These are phyloP conservation scores for Populus tremula DNA, from an alignment of 345 rosid genomes.

Conservation along the genomic window DNA sequence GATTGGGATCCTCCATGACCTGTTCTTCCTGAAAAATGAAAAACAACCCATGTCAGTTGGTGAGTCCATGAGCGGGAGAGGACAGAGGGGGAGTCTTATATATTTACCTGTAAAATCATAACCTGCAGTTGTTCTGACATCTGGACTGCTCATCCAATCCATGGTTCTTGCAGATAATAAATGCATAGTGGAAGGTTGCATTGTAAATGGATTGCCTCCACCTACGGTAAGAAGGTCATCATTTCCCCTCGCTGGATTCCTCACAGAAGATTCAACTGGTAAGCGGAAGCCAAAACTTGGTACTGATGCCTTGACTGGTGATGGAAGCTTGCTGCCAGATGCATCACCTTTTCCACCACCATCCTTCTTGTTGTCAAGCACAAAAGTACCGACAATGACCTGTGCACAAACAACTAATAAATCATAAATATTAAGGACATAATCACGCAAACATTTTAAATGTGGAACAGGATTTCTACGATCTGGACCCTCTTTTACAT, in stretches of 20 bases:
- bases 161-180: slow-evolving; percentile 35
- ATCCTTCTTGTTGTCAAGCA: slow-evolving; percentile 46
- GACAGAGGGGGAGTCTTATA: neutral
- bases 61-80: neutral
- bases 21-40: slow-evolving; percentile 44
- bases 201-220: slow-evolving; percentile 51
- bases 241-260: slow-evolving; percentile 43
- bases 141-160: slow-evolving; percentile 51
- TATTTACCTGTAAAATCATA: slow-evolving; percentile 56
- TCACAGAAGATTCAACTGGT: slow-evolving; percentile 44
- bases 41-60: slow-evolving; percentile 9
- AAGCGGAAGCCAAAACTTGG: slow-evolving; percentile 44
- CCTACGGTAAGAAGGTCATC: slow-evolving; percentile 40
- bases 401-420: slow-evolving; percentile 21
- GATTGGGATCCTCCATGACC: slow-evolving; percentile 48
- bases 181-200: slow-evolving; percentile 50
- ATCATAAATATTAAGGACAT: neutral
- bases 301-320: slow-evolving; percentile 45
- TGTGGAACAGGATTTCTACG: neutral
- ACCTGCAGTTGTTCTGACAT: slow-evolving; percentile 33
- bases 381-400: slow-evolving; percentile 71
- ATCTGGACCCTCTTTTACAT: neutral
- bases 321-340: slow-evolving; percentile 48
- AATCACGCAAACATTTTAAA: neutral
- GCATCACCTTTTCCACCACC: slow-evolving; percentile 47